phyloP scores from a whole-genome alignment of 176 grass and related monocot species.

The Zea luxurians region DNA sequence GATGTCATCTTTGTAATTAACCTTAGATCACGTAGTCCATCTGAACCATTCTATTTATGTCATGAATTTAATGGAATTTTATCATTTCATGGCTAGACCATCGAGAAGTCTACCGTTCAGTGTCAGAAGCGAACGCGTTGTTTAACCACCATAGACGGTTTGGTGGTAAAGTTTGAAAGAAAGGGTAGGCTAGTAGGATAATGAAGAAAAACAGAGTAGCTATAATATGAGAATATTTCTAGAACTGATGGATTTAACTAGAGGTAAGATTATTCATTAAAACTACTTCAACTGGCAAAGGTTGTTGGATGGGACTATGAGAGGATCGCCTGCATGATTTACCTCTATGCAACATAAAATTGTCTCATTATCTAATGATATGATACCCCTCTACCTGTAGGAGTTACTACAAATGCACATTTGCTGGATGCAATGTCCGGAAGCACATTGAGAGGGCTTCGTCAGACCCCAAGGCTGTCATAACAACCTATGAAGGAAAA shows the following conservation, averaged over 20 bases:
- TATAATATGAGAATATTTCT: background rate
- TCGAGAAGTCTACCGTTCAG: background rate
- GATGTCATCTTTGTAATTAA: background rate
- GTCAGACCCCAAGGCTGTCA: constrained; percentile 76
- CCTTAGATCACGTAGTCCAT: constrained; percentile 7
- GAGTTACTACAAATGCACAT: constrained; percentile 95
- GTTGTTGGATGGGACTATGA: background rate
- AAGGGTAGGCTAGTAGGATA: background rate
- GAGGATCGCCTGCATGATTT: background rate
- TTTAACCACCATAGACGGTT: background rate
- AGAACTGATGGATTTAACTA: background rate
- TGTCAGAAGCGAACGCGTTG: background rate
- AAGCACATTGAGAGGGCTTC: constrained; percentile 91
- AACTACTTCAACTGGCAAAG: constrained; percentile 11
- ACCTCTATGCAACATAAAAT: too few species aligned
- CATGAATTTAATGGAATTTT: background rate
- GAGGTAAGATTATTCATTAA: background rate
- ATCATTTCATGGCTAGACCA: background rate
- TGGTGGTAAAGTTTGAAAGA: constrained; percentile 13
- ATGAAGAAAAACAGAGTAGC: constrained; percentile 1
- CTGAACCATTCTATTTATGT: constrained; percentile 4
- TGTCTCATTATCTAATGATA: constrained; percentile 14
- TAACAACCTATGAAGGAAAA: constrained; percentile 90
- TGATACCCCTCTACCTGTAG: constrained; percentile 43
- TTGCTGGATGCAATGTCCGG: constrained; percentile 74